These are phyloP conservation scores for Penicillium cinerascens DNA, from an alignment of 495 filamentous ascomycete genomes.

Conservation along the genomic window DNA sequence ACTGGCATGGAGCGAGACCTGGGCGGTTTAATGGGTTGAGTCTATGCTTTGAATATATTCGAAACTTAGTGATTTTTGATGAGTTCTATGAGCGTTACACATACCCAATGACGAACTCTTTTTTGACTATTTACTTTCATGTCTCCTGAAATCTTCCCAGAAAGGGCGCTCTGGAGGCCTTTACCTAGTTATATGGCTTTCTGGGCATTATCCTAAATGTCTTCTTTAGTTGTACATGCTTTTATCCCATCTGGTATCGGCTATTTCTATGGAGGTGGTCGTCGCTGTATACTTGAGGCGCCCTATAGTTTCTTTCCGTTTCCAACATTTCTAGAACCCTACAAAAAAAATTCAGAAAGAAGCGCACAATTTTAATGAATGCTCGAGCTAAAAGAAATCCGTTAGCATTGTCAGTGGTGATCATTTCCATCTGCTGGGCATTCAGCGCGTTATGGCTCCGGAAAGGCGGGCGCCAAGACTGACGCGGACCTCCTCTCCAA, in stretches of 20 bases:
- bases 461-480: slow-evolving; percentile 1
- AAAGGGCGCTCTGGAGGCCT: neutral
- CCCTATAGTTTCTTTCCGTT: neutral
- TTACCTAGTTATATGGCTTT: neutral
- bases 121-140: neutral
- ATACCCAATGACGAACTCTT: neutral
- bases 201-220: neutral
- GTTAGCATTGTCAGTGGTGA: neutral
- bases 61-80: neutral
- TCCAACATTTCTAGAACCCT: neutral
- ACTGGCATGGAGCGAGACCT: slow-evolving; percentile 78
- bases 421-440: neutral
- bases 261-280: neutral
- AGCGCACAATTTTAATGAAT: too few relatives aligned
- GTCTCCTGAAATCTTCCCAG: neutral
- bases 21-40: slow-evolving; percentile 58
- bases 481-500: neutral
- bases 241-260: neutral
- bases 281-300: neutral
- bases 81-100: neutral
- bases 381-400: too few relatives aligned
- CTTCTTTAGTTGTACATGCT: neutral
- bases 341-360: neutral
- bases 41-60: neutral
- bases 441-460: neutral